Evolutionary conservation across 208 protist genomes (phyloP), one percentile per base, ranked within the genome.

Genomic region (Histomonas meleagridis): DNA sequence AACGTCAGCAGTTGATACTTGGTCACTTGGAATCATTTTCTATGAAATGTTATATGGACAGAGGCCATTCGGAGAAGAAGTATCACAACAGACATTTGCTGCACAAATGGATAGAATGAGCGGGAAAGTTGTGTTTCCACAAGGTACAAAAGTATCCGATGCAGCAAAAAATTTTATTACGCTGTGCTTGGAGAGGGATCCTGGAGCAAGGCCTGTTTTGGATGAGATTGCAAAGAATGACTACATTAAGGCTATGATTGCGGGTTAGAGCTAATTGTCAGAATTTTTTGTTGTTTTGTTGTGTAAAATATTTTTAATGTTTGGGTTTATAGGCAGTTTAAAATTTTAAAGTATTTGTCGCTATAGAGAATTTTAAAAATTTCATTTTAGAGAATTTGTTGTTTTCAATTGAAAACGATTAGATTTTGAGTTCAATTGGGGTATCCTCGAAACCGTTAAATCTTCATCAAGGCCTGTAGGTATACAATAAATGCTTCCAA

Each of bases 41-140:
- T 81, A 81, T 81, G 40, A 81, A 81, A 81, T 81, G 70, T 26
- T 81, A n/a, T 81, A 81, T 49, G 32, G 40, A 12, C 4, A 4
- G n/a, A 43, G 32, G 23, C 70, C 10, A 38, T 46, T 46, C 46
- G 10, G 10, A 23, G 35, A 81, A 48, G 70, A 81, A 43, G 23
- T 76, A 32, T 43, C n/a, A 7, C 65, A 76, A 32, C n/a, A 76
- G 28, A 76, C 23, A n/a, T 76, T 76, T 60, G 53, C 53, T 21
- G 18, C 12, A 7, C 53, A 60, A 60, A 18, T 60, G 7, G 53
- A 60, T 21, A 60, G 18, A 23, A 60, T 60, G 53, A 60, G 7
- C n/a, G 60, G 60, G n/a, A 12, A 65, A 65, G 23, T 65, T 65
- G 3, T 32, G 3, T 65, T 65, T 65, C 7, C 23, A n/a, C 23